Conservation (phyloP, 805 yeast species). For the Saccharomyces paradoxus region DNA sequence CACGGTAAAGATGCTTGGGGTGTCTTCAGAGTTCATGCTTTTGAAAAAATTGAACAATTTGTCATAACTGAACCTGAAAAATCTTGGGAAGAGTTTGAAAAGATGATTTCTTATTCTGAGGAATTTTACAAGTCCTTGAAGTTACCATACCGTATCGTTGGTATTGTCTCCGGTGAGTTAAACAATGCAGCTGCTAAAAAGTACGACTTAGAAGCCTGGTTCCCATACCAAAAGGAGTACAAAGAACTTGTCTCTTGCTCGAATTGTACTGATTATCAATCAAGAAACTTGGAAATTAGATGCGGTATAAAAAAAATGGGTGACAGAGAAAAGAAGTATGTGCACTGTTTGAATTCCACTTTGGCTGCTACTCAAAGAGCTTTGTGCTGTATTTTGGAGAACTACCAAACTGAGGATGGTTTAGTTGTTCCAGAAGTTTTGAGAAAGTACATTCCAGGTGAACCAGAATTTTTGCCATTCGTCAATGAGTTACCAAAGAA, state of each 20-base stretch:
- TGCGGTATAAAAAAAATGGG: constrained; percentile 95
- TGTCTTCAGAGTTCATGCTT: constrained; percentile 96
- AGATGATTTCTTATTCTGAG: constrained; percentile 87
- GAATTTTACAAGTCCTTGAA: constrained; percentile 88
- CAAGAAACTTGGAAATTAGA: constrained; percentile 96
- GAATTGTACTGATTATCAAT: constrained; percentile 98
- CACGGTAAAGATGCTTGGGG: constrained; percentile 99
- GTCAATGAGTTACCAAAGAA: constrained; percentile 89
- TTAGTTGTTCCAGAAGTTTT: constrained; percentile 88
- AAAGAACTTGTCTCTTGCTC: constrained; percentile 97
- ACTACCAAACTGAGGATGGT: constrained; percentile 97
- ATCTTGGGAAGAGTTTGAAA: constrained; percentile 95
- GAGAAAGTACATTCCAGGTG: constrained; percentile 95
- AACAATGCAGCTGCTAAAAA: constrained; percentile 99
- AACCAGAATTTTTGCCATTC: constrained; percentile 92
- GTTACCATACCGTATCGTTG: constrained; percentile 93
- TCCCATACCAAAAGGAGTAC: constrained; percentile 98
- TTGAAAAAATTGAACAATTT: constrained; percentile 97
- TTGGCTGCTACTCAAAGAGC: constrained; percentile 98
- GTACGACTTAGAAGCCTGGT: constrained; percentile 98
- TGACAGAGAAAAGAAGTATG: constrained; percentile 94
- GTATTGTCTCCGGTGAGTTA: constrained; percentile 96
- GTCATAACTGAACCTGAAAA: constrained; percentile 94
- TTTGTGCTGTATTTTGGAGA: constrained; percentile 91
- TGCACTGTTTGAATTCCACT: constrained; percentile 96